A percentile compares a stretch with the other conserved stretches of the same genome.
Conservation (phyloP, 352 stramenopile species). For the Phytophthora ramorum region DNA sequence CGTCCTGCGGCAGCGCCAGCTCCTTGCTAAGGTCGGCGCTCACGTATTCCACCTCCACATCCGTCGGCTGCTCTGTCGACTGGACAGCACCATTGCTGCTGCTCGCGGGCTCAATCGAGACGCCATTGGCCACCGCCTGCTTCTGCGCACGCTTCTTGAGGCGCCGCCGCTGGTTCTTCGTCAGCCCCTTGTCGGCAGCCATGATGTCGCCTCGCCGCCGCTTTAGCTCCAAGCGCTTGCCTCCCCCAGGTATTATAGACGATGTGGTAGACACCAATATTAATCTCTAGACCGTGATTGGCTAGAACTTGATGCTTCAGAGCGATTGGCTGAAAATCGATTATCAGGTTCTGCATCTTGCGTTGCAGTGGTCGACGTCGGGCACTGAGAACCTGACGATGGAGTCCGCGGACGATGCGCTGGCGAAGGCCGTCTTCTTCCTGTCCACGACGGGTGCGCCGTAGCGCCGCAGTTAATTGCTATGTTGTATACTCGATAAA, state of each 20-base stretch:
- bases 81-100: constrained; percentile 3
- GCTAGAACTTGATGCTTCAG: neutral
- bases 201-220: constrained; percentile 14
- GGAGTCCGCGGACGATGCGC: constrained; percentile 33
- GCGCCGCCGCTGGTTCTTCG: constrained; percentile 84
- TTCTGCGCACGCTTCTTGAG: constrained; percentile 89
- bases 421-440: constrained; percentile 56
- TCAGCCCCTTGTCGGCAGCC: constrained; percentile 45
- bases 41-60: constrained; percentile 89
- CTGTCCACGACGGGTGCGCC: constrained; percentile 53
- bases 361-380: neutral
- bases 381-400: constrained; percentile 9
- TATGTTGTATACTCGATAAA: neutral
- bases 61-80: neutral
- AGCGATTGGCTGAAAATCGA: neutral
- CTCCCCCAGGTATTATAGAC: neutral
- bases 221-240: constrained; percentile 23
- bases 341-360: constrained; percentile 9
- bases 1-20: constrained; percentile 62
- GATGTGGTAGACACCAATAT: neutral
- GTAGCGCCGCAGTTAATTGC: neutral
- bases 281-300: neutral
- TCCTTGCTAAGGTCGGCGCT: constrained; percentile 75
- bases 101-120: constrained; percentile 1
- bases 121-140: constrained; percentile 48